phyloP scores from a whole-genome alignment of 306 rosid species.

The Medicago lupulina region DNA sequence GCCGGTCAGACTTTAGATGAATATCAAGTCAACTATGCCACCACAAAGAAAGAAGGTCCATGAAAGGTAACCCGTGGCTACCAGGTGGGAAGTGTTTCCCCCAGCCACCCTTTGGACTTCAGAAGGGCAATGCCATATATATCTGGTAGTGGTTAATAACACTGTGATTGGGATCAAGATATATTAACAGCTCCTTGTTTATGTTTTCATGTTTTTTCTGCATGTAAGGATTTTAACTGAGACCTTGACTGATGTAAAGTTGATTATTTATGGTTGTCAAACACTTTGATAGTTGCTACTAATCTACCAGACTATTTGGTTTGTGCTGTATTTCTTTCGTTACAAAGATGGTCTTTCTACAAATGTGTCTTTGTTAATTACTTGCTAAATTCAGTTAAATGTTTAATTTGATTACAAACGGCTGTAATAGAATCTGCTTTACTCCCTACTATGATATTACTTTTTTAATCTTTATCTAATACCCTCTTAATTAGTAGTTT shows the following conservation, averaged over 20 bases:
- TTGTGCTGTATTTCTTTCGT: neutral
- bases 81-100: constrained; percentile 74
- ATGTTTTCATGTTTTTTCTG: constrained; percentile 45
- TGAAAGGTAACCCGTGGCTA: constrained; percentile 66
- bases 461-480: too few species aligned
- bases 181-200: too few species aligned
- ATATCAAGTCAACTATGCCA: too few species aligned
- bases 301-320: neutral
- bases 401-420: too few species aligned
- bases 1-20: too few species aligned
- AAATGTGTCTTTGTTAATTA: neutral
- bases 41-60: too few species aligned
- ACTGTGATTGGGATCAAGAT: constrained; percentile 12
- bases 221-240: constrained; percentile 53
- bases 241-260: constrained; percentile 52
- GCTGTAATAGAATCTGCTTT: too few species aligned
- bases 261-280: constrained; percentile 33
- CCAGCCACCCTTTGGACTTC: constrained; percentile 66
- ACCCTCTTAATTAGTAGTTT: too few species aligned
- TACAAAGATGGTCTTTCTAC: constrained; percentile 23
- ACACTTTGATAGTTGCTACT: constrained; percentile 34
- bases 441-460: too few species aligned
- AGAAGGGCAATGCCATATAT: constrained; percentile 68
- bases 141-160: constrained; percentile 56
- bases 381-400: too few species aligned